Evolutionary conservation across 2,329 filamentous ascomycete genomes (phyloP), one percentile per base, ranked within the genome.

Genomic region (Penicillium hesseltinei): DNA sequence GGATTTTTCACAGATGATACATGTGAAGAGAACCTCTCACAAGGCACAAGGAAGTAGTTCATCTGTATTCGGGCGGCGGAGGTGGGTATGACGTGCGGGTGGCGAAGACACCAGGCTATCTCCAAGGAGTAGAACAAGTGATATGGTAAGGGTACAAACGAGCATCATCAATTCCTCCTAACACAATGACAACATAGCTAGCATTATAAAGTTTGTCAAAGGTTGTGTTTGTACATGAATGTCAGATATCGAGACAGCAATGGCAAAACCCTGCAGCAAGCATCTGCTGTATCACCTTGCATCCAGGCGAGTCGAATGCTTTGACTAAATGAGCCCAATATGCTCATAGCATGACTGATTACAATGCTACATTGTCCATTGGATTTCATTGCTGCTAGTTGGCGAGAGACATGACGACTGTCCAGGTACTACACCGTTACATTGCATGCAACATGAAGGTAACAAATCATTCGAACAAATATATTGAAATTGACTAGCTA

Each of bases 401-500:
- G 10, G 10, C 1, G 15, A 33, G 13, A 17, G 8, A 43, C 8
- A 47, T 8, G 9, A 23, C 4, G 5, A 17, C 44, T 31, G 10
- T 17, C 8, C 7, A 23, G 3, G 29, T 15, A 17, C n/a, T 15
- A 48, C 31, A 5, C 21, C 21, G 35, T 27, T 48, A 6, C 17
- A 38, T n/a, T n/a, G 21, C 4, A 38, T 33, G 15, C 21, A 7
- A 1, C 27, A 36, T 6, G 2, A n/a, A 27, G 23, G 31, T 36
- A 27, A 47, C 17, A 13, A 21, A 46, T 38, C 13, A 8, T 17
- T 33, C 29, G n/a, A 52, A 25, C 23, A 39, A 15, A 48, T 45
- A 54, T 25, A 54, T 33, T 58, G 42, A 43, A 59, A 57, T 56
- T 53, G 31, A 56, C 42, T 29, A 59, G 58, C 55, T 64, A 65